These are phyloP conservation scores for Oropetium thomaeum DNA, from an alignment of 176 grass and related monocot species.

Conservation along the genomic window DNA sequence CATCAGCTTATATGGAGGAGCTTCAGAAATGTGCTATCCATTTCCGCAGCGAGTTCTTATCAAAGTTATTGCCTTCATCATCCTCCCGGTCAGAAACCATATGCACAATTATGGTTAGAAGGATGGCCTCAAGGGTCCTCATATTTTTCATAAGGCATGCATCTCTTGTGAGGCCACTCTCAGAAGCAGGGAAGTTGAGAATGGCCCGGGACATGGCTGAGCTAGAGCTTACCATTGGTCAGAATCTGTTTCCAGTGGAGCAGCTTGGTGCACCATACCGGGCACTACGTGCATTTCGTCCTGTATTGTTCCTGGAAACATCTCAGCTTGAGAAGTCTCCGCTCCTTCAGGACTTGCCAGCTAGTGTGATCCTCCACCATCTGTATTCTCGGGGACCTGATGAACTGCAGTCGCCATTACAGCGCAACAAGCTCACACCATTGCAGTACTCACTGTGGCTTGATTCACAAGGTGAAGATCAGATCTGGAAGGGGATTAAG, in stretches of 20 bases:
- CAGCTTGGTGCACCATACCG: constrained; percentile 88
- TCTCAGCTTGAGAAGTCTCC: constrained; percentile 75
- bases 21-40: constrained; percentile 82
- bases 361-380: constrained; percentile 88
- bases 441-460: constrained; percentile 89
- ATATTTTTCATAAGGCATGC: constrained; percentile 98
- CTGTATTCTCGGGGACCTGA: constrained; percentile 85
- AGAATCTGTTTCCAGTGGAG: constrained; percentile 98
- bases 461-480: constrained; percentile 88
- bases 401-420: constrained; percentile 84
- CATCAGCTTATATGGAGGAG: constrained; percentile 95
- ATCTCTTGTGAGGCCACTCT: constrained; percentile 91
- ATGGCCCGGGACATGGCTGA: constrained; percentile 99
- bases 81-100: constrained; percentile 83
- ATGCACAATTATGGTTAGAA: constrained; percentile 83
- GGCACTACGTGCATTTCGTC: constrained; percentile 80
- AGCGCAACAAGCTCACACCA: constrained; percentile 78
- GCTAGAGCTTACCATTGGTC: constrained; percentile 79
- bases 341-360: constrained; percentile 70
- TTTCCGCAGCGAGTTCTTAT: constrained; percentile 88
- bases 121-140: constrained; percentile 90
- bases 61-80: constrained; percentile 83
- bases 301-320: constrained; percentile 87
- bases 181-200: constrained; percentile 91
- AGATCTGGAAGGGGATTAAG: constrained; percentile 94